A percentile compares a stretch with the other conserved stretches of the same genome.
phyloP scores from a whole-genome alignment of 768 basidiomycete species.

The Boletales sp. region DNA sequence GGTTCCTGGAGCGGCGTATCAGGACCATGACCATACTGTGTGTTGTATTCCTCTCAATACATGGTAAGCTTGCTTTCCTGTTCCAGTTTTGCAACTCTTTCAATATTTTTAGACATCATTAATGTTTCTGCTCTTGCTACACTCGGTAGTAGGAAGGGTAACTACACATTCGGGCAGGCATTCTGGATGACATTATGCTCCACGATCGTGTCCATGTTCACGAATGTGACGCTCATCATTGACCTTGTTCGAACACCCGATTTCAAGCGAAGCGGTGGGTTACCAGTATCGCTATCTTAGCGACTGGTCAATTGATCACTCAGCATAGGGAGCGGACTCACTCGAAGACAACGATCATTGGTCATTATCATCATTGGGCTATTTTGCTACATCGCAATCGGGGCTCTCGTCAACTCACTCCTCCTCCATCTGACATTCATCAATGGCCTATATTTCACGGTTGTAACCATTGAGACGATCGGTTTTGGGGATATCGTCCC shows the following conservation, averaged over 20 bases:
- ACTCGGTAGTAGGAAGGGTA: conserved; percentile 64
- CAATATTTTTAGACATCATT: conserved; percentile 51
- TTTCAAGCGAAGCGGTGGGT: conserved; percentile 61
- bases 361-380: conserved; percentile 75
- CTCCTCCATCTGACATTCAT: conserved; percentile 57
- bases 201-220: conserved; percentile 59
- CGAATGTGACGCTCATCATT: conserved; percentile 62
- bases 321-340: conserved; percentile 67
- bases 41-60: conserved; percentile 61
- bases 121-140: conserved; percentile 55
- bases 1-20: conserved; percentile 71
- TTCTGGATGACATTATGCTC: conserved; percentile 81
- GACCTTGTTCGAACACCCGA: conserved; percentile 59
- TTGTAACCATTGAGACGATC: conserved; percentile 69
- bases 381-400: conserved; percentile 69
- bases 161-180: conserved; percentile 65
- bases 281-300: background rate
- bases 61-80: conserved; percentile 47
- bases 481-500: conserved; percentile 79
- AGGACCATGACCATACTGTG: conserved; percentile 60
- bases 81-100: background rate
- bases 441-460: conserved; percentile 74
- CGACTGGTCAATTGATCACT: background rate
- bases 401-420: conserved; percentile 56
- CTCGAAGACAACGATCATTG: conserved; percentile 75